phyloP scores from a whole-genome alignment of 805 yeast species.

The Candida chilensis region DNA sequence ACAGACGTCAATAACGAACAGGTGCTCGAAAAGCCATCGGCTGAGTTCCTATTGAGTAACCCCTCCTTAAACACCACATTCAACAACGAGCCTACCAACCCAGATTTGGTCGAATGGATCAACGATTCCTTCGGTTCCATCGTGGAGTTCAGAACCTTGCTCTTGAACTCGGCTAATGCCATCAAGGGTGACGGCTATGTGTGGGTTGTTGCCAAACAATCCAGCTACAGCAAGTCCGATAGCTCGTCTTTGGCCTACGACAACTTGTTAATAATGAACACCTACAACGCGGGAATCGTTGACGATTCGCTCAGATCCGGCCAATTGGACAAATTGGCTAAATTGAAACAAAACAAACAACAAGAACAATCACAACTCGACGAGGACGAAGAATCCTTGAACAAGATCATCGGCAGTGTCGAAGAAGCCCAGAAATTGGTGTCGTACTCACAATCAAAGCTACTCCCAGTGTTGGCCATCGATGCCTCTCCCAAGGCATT shows the following conservation, averaged over 20 bases:
- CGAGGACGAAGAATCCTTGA: background rate
- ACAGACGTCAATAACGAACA: slow-evolving; percentile 8
- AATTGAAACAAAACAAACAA: slow-evolving; percentile 25
- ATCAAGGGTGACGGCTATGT: slow-evolving; percentile 87
- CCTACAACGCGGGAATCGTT: slow-evolving; percentile 89
- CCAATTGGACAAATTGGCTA: slow-evolving; percentile 33
- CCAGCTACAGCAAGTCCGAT: slow-evolving; percentile 13
- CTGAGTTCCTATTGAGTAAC: slow-evolving; percentile 28
- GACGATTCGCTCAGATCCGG: slow-evolving; percentile 48
- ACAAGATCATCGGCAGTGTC: slow-evolving; percentile 8
- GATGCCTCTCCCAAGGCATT: slow-evolving; percentile 69
- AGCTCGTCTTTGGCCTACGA: slow-evolving; percentile 19
- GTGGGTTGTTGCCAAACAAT: slow-evolving; percentile 70
- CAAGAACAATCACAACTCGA: slow-evolving; percentile 1
- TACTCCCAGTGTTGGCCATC: slow-evolving; percentile 58
- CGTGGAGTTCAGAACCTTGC: slow-evolving; percentile 62
- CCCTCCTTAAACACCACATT: slow-evolving; percentile 23
- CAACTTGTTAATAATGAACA: slow-evolving; percentile 59
- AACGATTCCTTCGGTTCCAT: slow-evolving; percentile 64
- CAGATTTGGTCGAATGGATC: slow-evolving; percentile 36
- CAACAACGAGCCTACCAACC: slow-evolving; percentile 19
- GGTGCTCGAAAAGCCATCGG: slow-evolving; percentile 10
- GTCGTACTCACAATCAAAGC: too few species aligned
- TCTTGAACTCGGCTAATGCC: slow-evolving; percentile 59
- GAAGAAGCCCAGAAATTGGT: slow-evolving; percentile 33